These are phyloP conservation scores for Ophiobolus disseminans DNA, from an alignment of 2,329 filamentous ascomycete genomes.

Conservation along the genomic window DNA sequence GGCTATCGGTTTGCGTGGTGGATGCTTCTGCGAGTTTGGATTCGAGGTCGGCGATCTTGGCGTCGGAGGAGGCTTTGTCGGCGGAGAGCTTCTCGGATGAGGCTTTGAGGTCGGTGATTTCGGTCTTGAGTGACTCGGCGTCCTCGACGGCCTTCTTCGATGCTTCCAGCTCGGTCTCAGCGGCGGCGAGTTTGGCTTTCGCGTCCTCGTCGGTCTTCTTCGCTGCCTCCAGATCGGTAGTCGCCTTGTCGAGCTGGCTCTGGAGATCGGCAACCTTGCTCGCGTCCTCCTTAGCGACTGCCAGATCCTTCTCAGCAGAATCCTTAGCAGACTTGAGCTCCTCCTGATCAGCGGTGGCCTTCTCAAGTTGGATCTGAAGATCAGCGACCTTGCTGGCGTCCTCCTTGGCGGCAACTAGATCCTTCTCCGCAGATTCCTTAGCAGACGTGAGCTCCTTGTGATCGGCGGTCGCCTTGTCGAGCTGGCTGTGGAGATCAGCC, in stretches of 20 bases:
- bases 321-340: constrained; percentile 11
- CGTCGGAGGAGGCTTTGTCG: constrained; percentile 29
- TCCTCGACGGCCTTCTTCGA: constrained; percentile 16
- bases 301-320: constrained; percentile 14
- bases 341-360: constrained; percentile 25
- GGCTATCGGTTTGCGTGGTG: constrained; percentile 18
- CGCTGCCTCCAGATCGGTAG: constrained; percentile 25
- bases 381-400: constrained; percentile 27
- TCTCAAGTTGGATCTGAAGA: constrained; percentile 32
- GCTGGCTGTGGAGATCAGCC: constrained; percentile 27
- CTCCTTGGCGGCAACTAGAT: constrained; percentile 22
- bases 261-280: constrained; percentile 28
- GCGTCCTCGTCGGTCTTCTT: constrained; percentile 24
- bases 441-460: constrained; percentile 17
- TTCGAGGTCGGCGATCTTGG: constrained; percentile 33
- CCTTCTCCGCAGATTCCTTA: constrained; percentile 8
- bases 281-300: constrained; percentile 21
- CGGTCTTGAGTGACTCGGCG: constrained; percentile 21
- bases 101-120: constrained; percentile 32
- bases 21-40: constrained; percentile 26
- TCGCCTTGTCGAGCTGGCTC: constrained; percentile 30
- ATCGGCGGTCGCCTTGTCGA: constrained; percentile 30
- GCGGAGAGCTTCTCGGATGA: constrained; percentile 27
- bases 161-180: constrained; percentile 11
- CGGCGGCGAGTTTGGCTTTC: constrained; percentile 20